Percentiles rank a stretch among this genome's conserved stretches.
phyloP scores from a whole-genome alignment of 2,329 filamentous ascomycete species.

The Claviceps sorghi region DNA sequence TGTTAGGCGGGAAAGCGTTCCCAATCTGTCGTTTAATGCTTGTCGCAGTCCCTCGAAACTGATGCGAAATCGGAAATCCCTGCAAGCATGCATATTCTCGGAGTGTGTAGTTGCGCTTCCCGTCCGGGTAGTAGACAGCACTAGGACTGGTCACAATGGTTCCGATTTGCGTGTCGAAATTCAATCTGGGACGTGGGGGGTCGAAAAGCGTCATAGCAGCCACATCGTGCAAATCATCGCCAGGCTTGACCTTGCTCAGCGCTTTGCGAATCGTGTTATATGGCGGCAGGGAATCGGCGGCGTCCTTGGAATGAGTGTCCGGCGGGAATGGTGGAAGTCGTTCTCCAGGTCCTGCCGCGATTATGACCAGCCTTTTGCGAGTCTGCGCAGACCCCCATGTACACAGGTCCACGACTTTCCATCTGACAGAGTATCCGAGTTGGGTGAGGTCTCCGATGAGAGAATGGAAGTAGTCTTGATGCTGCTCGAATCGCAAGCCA shows the following conservation, averaged over 20 bases:
- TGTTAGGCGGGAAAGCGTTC: slow-evolving; percentile 59
- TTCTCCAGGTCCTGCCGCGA: slow-evolving; percentile 54
- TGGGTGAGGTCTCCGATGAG: slow-evolving; percentile 51
- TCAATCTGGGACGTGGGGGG: slow-evolving; percentile 23
- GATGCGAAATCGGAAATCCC: slow-evolving; percentile 49
- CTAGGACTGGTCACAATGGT: slow-evolving; percentile 53
- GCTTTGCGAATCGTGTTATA: slow-evolving; percentile 31
- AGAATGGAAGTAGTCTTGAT: slow-evolving; percentile 40
- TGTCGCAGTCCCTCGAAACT: slow-evolving; percentile 32
- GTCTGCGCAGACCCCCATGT: slow-evolving; percentile 37
- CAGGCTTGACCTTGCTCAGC: slow-evolving; percentile 19
- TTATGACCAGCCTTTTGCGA: slow-evolving; percentile 38
- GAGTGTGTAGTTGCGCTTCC: slow-evolving; percentile 46
- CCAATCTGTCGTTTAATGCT: slow-evolving; percentile 52
- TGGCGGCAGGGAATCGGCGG: slow-evolving; percentile 19
- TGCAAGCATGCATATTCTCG: slow-evolving; percentile 57
- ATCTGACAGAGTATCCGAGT: slow-evolving; percentile 54
- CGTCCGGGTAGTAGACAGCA: slow-evolving; percentile 50
- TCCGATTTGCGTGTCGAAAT: slow-evolving; percentile 32
- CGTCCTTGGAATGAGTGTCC: slow-evolving; percentile 39
- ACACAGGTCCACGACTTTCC: slow-evolving; percentile 42
- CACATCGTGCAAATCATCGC: slow-evolving; percentile 27
- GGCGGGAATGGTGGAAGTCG: slow-evolving; percentile 48
- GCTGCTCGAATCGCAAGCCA: slow-evolving; percentile 43
- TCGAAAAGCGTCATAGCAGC: slow-evolving; percentile 12